A percentile compares a stretch with the other conserved stretches of the same genome.
These are phyloP conservation scores for Rutstroemia sp. DNA, from an alignment of 2,329 filamentous ascomycete genomes.

Conservation along the genomic window DNA sequence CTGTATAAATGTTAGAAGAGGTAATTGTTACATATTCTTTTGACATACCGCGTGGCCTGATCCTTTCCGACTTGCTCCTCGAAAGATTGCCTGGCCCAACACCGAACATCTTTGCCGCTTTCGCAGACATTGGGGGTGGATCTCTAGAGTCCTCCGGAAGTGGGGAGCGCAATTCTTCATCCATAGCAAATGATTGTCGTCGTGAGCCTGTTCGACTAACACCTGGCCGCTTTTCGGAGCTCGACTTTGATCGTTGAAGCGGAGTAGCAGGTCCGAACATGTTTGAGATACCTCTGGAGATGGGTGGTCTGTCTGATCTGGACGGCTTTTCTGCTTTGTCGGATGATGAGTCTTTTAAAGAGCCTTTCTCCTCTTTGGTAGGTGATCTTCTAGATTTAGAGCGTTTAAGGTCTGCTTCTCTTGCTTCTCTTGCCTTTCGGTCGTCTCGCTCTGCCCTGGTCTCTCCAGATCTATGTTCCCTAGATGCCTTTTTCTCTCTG, in stretches of 20 bases:
- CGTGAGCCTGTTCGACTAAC: constrained; percentile 52
- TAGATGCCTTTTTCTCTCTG: constrained; percentile 31
- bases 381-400: constrained; percentile 50
- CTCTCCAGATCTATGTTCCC: constrained; percentile 24
- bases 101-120: constrained; percentile 74
- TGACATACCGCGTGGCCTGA: constrained; percentile 38
- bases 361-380: constrained; percentile 57
- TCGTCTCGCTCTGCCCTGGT: constrained; percentile 18
- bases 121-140: constrained; percentile 55
- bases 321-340: constrained; percentile 41
- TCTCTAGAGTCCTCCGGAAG: constrained; percentile 55
- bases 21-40: constrained; percentile 3
- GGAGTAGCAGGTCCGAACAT: constrained; percentile 64
- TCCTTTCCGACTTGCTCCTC: constrained; percentile 39
- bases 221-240: constrained; percentile 54
- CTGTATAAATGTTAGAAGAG: constrained; percentile 19
- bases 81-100: constrained; percentile 39
- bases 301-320: constrained; percentile 31
- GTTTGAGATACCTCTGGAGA: constrained; percentile 45
- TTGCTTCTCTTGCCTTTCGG: constrained; percentile 26
- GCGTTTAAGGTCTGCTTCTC: constrained; percentile 42
- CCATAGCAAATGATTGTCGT: constrained; percentile 60
- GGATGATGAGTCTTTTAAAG: constrained; percentile 65
- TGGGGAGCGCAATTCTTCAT: constrained; percentile 54
- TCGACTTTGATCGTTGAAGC: constrained; percentile 62